Conservation (phyloP, 768 basidiomycete species). For the Tremella yokohamensis region DNA sequence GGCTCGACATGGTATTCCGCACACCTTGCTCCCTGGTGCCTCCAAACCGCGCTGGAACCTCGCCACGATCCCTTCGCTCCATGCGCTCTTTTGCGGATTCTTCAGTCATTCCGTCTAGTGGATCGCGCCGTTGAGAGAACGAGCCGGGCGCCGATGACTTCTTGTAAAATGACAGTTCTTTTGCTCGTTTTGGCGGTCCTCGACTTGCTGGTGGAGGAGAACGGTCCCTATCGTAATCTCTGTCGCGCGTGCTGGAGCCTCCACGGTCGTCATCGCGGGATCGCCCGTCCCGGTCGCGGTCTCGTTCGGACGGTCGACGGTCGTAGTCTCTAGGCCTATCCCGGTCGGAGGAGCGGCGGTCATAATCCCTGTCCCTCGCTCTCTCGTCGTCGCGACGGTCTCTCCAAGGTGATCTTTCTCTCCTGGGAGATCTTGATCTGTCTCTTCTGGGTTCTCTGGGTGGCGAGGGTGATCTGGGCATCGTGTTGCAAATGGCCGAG, state of each 20-base stretch:
- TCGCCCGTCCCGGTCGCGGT: no score
- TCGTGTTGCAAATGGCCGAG: no score
- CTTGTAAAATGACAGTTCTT: conserved; percentile 52
- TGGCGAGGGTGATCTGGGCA: no score
- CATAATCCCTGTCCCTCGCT: no score
- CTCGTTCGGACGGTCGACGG: no score
- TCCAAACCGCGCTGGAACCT: conserved; percentile 43
- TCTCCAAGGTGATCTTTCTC: no score
- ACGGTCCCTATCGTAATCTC: conserved; percentile 13
- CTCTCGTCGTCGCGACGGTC: no score
- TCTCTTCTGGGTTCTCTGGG: no score
- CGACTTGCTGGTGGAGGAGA: conserved; percentile 23
- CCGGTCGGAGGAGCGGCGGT: no score
- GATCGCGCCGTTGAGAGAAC: conserved; percentile 38
- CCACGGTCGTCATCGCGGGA: no score
- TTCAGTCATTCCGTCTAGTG: conserved; percentile 34
- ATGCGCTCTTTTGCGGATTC: conserved; percentile 27
- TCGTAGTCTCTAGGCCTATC: no score
- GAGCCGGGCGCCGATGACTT: conserved; percentile 37
- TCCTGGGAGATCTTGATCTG: no score
- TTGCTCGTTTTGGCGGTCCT: conserved; percentile 28
- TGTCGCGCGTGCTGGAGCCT: conserved; percentile 7
- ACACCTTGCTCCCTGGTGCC: conserved; percentile 43
- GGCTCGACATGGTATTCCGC: conserved; percentile 40
- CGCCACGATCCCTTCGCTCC: conserved; percentile 34